Percentiles rank a stretch among this genome's conserved stretches.
phyloP scores from a whole-genome alignment of 306 rosid species.

The Cucurbita maxima region DNA sequence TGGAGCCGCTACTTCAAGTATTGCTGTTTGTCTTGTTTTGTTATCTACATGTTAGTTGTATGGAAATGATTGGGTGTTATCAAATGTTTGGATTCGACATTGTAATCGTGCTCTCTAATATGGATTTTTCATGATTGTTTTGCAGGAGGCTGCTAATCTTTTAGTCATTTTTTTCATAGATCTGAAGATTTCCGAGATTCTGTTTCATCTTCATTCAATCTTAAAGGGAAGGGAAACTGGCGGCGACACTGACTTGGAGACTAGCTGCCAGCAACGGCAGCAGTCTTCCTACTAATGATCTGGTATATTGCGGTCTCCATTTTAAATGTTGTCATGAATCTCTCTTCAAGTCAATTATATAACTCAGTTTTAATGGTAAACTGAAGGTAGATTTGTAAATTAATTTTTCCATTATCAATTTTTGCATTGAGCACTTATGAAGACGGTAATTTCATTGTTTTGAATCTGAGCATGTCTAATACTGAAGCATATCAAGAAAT shows the following conservation, averaged over 20 bases:
- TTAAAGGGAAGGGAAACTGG: conserved; percentile 48
- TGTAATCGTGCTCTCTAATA: conserved; percentile 15
- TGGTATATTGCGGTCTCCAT: conserved; percentile 27
- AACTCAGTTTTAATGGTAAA: background rate
- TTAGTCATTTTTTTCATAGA: conserved; percentile 31
- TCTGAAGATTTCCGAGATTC: conserved; percentile 39
- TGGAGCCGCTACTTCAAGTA: background rate
- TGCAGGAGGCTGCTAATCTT: conserved; percentile 41
- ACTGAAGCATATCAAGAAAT: background rate
- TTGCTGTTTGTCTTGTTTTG: background rate
- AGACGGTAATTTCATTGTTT: background rate
- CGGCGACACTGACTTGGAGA: conserved; percentile 73
- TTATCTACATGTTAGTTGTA: background rate
- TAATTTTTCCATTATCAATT: background rate
- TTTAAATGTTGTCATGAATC: background rate
- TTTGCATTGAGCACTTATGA: background rate
- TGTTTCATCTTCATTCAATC: conserved; percentile 15
- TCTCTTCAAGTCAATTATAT: background rate
- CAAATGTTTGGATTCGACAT: conserved; percentile 3
- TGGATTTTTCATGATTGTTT: background rate
- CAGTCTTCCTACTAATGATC: conserved; percentile 56
- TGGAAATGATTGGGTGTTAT: conserved; percentile 1
- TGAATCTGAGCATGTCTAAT: background rate
- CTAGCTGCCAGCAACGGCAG: conserved; percentile 70
- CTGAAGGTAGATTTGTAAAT: background rate